Conservation (phyloP, 1,284 basidiomycete species). For the Tilletia setariae region DNA sequence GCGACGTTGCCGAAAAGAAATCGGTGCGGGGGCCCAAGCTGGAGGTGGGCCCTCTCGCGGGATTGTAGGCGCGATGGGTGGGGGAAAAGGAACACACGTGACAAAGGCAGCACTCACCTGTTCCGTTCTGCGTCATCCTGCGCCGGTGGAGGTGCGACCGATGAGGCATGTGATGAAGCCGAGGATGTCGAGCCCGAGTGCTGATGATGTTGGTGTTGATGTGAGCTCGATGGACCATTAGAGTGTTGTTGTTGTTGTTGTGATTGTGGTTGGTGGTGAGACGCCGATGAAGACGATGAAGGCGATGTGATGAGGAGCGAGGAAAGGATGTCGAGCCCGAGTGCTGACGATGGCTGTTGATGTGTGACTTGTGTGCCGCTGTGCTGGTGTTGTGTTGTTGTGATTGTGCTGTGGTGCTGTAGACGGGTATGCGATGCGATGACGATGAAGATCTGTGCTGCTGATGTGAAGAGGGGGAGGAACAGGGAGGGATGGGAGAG, state of each 20-base stretch:
- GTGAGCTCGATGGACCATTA: not conserved
- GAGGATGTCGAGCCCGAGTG: not conserved
- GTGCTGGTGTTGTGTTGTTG: not conserved
- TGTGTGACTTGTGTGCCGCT: not conserved
- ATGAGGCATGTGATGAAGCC: not conserved
- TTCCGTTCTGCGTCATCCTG: slow-evolving; percentile 8
- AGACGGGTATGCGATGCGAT: not conserved
- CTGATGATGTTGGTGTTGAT: not conserved
- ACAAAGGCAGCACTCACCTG: not conserved
- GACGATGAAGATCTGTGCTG: not conserved
- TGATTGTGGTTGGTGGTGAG: not conserved
- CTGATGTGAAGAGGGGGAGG: too few species aligned
- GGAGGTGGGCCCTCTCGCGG: too few species aligned
- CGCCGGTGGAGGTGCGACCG: not conserved
- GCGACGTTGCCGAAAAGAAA: too few species aligned
- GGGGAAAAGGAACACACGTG: not conserved
- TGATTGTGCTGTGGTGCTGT: too few species aligned
- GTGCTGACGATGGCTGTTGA: not conserved
- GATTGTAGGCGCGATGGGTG: too few species aligned
- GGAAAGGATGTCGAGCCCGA: not conserved
- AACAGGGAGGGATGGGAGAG: too few species aligned
- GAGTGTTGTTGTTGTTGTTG: not conserved
- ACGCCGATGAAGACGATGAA: not conserved
- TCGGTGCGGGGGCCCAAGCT: too few species aligned
- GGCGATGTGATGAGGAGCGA: not conserved